Conservation (phyloP, 371 early-diverging fungal species). For the Zychaea mexicana region DNA sequence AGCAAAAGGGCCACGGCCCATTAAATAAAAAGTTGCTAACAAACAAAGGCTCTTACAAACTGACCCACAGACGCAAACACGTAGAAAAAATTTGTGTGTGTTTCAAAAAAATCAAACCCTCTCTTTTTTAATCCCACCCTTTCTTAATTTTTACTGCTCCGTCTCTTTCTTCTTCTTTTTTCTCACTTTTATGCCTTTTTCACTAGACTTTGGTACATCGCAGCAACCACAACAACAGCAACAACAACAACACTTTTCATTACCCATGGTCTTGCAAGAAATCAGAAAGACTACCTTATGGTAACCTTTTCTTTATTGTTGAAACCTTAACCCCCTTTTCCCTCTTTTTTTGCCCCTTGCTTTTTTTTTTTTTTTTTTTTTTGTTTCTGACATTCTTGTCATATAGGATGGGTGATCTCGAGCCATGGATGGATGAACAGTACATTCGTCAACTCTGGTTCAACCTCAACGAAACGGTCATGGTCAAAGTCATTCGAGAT, state of each 20-base stretch:
- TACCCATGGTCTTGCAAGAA: conserved; percentile 3
- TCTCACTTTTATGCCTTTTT: conserved; percentile 8
- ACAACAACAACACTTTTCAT: not conserved
- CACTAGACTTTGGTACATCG: not conserved
- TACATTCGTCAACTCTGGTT: conserved; percentile 76
- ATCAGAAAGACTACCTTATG: conserved; percentile 15
- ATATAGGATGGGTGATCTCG: conserved; percentile 81
- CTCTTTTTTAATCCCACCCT: not conserved
- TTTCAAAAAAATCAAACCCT: not conserved
- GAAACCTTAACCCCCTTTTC: not conserved
- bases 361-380: not conserved
- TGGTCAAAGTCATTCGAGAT: conserved; percentile 91
- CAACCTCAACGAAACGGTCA: conserved; percentile 67
- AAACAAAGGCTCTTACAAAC: not conserved
- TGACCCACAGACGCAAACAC: too few relatives aligned
- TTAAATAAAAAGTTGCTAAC: not conserved
- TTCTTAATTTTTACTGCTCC: not conserved
- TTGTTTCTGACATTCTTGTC: too few relatives aligned
- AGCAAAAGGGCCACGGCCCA: not conserved
- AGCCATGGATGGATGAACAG: conserved; percentile 86
- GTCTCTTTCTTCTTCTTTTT: not conserved
- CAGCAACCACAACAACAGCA: not conserved
- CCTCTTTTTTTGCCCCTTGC: not conserved
- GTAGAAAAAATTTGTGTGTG: not conserved
- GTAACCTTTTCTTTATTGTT: not conserved